These are phyloP conservation scores for Hypoxylon sp. DNA, from an alignment of 2,329 filamentous ascomycete species.

Conservation along the genomic window DNA sequence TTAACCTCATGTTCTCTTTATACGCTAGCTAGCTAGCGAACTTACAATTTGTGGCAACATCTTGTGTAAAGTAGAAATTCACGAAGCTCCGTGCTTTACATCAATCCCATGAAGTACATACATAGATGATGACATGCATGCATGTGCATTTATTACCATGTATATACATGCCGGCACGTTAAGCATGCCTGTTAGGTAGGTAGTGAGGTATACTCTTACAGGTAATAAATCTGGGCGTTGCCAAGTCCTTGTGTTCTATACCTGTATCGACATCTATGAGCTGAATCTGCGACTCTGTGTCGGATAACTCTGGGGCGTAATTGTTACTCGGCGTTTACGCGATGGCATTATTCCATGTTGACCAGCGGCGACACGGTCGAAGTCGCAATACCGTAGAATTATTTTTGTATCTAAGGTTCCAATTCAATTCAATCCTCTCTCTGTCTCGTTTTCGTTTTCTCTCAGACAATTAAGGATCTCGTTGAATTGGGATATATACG, in stretches of 20 bases:
- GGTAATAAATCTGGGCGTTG: background rate
- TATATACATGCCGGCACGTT: background rate
- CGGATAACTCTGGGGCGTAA: background rate
- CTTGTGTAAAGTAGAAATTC: background rate
- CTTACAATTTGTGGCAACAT: background rate
- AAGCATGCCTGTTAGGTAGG: background rate
- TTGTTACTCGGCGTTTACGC: background rate
- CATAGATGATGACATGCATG: background rate
- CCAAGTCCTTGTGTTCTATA: background rate
- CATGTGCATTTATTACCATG: background rate
- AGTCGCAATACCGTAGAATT: background rate
- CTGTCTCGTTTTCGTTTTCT: background rate
- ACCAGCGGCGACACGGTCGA: background rate
- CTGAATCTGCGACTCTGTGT: background rate
- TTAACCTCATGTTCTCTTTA: background rate
- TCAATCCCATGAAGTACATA: background rate
- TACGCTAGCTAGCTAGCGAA: background rate
- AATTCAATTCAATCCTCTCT: background rate
- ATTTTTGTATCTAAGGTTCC: background rate
- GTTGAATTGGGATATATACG: too few species aligned
- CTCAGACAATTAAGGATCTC: background rate
- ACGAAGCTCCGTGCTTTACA: background rate
- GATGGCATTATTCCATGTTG: background rate
- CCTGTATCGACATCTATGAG: background rate
- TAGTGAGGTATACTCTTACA: background rate